Conservation (phyloP, 1,284 basidiomycete genomes). For the Cutaneotrichosporon daszewskae region DNA sequence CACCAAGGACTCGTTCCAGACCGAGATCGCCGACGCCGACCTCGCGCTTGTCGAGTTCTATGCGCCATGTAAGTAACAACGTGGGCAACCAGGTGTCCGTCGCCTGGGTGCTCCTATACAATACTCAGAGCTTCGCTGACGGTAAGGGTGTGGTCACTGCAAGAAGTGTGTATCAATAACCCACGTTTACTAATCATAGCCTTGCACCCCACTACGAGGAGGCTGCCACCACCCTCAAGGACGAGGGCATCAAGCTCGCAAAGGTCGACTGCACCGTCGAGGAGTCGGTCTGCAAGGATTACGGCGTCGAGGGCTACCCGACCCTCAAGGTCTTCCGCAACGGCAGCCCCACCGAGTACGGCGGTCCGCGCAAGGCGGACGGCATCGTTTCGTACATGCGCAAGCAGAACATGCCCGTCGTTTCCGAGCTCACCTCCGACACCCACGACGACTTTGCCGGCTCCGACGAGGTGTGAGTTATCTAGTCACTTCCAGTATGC, state of each 20-base stretch:
- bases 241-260: constrained; percentile 81
- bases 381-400: constrained; percentile 97
- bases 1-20: constrained; percentile 65
- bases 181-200: constrained; percentile 15
- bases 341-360: constrained; percentile 72
- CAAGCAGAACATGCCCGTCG: constrained; percentile 97
- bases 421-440: constrained; percentile 67
- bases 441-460: constrained; percentile 81
- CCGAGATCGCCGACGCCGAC: constrained; percentile 62
- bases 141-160: constrained; percentile 47
- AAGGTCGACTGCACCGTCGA: constrained; percentile 94
- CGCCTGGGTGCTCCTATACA: not conserved
- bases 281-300: constrained; percentile 74
- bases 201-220: constrained; percentile 92
- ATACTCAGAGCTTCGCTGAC: no score
- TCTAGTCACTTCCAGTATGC: not conserved
- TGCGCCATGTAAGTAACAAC: constrained; percentile 39
- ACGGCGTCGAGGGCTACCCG: constrained; percentile 69
- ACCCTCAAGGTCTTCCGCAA: constrained; percentile 80
- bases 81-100: no score
- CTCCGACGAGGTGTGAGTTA: constrained; percentile 69
- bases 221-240: constrained; percentile 87
- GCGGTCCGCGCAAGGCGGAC: constrained; percentile 86
- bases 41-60: constrained; percentile 79
- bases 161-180: constrained; percentile 35